Base-by-base conservation (phyloP, 352 stramenopile genomes). In the Phytophthora pinifolia region DNA sequence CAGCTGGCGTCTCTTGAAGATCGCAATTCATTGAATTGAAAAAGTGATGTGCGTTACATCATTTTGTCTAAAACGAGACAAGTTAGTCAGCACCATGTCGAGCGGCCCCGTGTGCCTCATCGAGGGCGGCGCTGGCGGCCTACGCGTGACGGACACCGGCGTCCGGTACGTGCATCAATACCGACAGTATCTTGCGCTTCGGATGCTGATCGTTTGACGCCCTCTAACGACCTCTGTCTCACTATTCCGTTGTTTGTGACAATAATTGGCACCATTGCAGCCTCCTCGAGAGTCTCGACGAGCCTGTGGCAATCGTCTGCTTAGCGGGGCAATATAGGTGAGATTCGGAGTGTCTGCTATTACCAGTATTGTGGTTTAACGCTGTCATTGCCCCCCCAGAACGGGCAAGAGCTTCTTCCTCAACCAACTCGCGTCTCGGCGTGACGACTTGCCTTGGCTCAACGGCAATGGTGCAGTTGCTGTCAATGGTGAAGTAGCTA, bases 371-470 rank as follows among this genome's bases (percentile, higher is more conserved):
- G 12, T 15, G 18, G 17, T n/a, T 31, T 15, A 9, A 14, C 13
- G 17, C 45, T 27, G 22, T 56, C 14, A 29, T 25, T 42, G 25
- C 30, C 22, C 25, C n/a, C 47, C 4, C 41, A 89, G 83, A 59
- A 95, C 85, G 33, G 85, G 85, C 52, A 95, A 93, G 65, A 91
- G 81, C 44, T 95, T 95, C 54, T 93, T 95, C 50, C 74, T 95
- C 38, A 95, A 93, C 48, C 83, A 94, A 63, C 70, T 94, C 31
- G 74, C 77, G 34, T 66, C 64, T n/a, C 49, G 43, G 29, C 49
- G 45, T 8, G 35, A 58, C 17, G 58, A 67, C 15, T 55, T 67
- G 18, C 58, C 42, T 29, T 71, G 62, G 62, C 41, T 46, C 10
- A 17, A 17, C 22, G 48, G 17, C 9, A 47, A 4, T 44, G 44